phyloP scores from a whole-genome alignment of 1,284 basidiomycete genomes.

The Cerrena zonata region DNA sequence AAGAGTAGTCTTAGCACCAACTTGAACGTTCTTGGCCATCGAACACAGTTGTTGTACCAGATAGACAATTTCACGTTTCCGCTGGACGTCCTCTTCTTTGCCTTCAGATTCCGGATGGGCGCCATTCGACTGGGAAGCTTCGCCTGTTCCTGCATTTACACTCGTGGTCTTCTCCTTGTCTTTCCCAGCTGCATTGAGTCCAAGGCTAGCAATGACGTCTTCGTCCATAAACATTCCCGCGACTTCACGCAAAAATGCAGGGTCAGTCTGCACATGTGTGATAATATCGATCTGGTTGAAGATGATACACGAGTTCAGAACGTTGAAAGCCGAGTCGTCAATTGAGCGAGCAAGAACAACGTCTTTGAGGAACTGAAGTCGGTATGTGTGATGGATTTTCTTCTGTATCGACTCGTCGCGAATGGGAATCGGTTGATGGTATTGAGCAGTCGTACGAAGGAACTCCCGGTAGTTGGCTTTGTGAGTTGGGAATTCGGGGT shows the following conservation, averaged over 20 bases:
- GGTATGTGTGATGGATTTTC: slow-evolving; percentile 95
- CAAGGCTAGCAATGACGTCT: slow-evolving; percentile 38
- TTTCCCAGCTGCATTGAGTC: slow-evolving; percentile 19
- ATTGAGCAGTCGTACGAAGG: slow-evolving; percentile 74
- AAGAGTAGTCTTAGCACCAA: slow-evolving; percentile 80
- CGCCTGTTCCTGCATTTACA: slow-evolving; percentile 10
- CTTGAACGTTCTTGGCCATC: slow-evolving; percentile 95
- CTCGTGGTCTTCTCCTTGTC: slow-evolving; percentile 19
- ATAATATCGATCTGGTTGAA: slow-evolving; percentile 99
- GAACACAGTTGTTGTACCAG: slow-evolving; percentile 90
- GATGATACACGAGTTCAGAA: slow-evolving; percentile 94
- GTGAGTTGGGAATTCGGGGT: slow-evolving; percentile 90
- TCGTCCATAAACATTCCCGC: slow-evolving; percentile 74
- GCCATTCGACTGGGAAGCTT: not conserved
- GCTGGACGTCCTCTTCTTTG: slow-evolving; percentile 42
- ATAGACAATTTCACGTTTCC: slow-evolving; percentile 68
- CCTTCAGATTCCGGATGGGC: slow-evolving; percentile 18
- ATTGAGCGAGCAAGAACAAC: slow-evolving; percentile 91
- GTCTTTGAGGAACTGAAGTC: slow-evolving; percentile 94
- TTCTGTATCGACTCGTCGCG: slow-evolving; percentile 66
- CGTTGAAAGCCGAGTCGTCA: slow-evolving; percentile 95
- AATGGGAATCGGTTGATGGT: slow-evolving; percentile 82
- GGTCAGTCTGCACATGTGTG: slow-evolving; percentile 78
- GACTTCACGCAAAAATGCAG: slow-evolving; percentile 70
- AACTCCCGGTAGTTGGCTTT: slow-evolving; percentile 97